Conservation (phyloP, 106 monocot species). For the Agapanthus africanus region DNA sequence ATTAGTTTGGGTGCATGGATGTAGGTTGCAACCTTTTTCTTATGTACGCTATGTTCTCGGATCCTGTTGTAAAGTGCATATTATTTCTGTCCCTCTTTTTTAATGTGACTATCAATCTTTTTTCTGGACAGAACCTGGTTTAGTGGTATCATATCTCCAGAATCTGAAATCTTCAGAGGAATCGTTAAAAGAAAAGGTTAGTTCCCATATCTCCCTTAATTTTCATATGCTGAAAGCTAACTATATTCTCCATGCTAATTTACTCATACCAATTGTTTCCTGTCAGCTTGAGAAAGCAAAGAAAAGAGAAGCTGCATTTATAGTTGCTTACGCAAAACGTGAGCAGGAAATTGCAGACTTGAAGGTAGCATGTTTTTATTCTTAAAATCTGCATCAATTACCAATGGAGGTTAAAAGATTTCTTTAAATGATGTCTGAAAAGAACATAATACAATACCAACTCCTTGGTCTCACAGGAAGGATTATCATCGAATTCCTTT, state of each 20-base stretch:
- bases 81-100: background rate
- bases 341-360: conserved; percentile 96
- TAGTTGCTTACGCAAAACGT: conserved; percentile 90
- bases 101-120: background rate
- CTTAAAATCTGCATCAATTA: background rate
- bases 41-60: background rate
- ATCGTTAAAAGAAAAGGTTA: conserved; percentile 88
- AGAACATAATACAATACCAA: no score
- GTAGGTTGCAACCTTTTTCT: no score
- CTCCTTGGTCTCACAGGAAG: no score
- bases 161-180: conserved; percentile 89
- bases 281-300: conserved; percentile 94
- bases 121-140: conserved; percentile 52
- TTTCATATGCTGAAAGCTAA: background rate
- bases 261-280: conserved; percentile 7
- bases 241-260: conserved; percentile 1
- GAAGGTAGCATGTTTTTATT: conserved; percentile 50
- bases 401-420: background rate
- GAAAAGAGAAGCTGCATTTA: conserved; percentile 95
- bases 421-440: no score
- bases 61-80: background rate
- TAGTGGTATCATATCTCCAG: conserved; percentile 53
- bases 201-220: background rate
- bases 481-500: no score
- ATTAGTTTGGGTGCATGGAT: background rate